Conservation (phyloP, 2,329 filamentous ascomycete genomes). For the Aspergillus alliaceus region DNA sequence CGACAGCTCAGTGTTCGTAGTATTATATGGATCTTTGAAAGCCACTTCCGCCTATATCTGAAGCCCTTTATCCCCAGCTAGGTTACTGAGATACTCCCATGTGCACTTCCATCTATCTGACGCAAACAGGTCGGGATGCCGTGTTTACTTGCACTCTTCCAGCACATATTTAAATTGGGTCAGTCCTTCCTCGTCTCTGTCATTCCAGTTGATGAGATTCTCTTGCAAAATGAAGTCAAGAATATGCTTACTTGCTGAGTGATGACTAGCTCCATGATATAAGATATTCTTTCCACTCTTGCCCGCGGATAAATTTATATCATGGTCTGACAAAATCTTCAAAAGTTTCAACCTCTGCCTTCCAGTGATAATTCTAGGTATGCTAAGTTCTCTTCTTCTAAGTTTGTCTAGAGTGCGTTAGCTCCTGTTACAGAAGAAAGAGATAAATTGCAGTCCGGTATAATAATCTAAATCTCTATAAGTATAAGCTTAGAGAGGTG, state of each 20-base stretch:
- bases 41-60: background rate
- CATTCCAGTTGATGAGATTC: background rate
- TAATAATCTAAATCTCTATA: background rate
- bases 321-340: background rate
- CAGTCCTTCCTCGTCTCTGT: background rate
- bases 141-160: background rate
- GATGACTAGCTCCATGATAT: background rate
- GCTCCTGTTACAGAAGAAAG: background rate
- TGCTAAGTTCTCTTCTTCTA: background rate
- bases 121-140: background rate
- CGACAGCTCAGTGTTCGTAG: too few species aligned
- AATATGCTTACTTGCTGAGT: background rate
- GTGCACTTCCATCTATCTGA: background rate
- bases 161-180: background rate
- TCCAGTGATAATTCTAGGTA: background rate
- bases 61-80: background rate
- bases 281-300: background rate
- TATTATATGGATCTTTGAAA: too few species aligned
- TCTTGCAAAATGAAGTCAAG: background rate
- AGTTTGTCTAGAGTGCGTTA: background rate
- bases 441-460: background rate
- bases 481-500: background rate
- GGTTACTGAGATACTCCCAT: background rate
- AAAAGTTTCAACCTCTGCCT: background rate
- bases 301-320: background rate